phyloP scores from a whole-genome alignment of 2,329 filamentous ascomycete genomes.

The Aspergillus sp. region DNA sequence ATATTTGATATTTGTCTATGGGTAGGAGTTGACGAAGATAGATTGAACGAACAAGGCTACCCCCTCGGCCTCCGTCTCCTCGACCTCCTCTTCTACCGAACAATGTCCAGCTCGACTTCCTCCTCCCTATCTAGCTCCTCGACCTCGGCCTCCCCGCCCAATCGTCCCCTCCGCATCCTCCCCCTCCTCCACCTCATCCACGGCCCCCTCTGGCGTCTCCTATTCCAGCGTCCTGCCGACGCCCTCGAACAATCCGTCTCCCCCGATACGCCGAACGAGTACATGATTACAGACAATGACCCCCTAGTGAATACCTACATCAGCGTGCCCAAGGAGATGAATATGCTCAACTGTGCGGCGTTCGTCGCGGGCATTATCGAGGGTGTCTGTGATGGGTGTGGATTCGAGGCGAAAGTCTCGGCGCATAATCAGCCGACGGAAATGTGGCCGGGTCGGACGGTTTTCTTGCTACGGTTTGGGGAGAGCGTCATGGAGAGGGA shows the following conservation, averaged over 20 bases:
- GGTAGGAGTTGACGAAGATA: slow-evolving; percentile 30
- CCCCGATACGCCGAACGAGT: slow-evolving; percentile 81
- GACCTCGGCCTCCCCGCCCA: slow-evolving; percentile 64
- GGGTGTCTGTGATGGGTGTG: slow-evolving; percentile 89
- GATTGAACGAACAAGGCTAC: slow-evolving; percentile 87
- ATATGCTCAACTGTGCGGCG: slow-evolving; percentile 90
- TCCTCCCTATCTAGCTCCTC: slow-evolving; percentile 78
- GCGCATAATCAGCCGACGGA: slow-evolving; percentile 73
- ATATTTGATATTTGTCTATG: too few species aligned
- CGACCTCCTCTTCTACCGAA: slow-evolving; percentile 88
- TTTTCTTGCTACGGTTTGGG: slow-evolving; percentile 91
- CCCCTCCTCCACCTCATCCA: slow-evolving; percentile 93
- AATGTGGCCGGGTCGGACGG: slow-evolving; percentile 94
- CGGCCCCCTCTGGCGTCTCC: slow-evolving; percentile 82
- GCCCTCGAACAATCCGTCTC: slow-evolving; percentile 84
- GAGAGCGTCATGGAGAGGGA: slow-evolving; percentile 90
- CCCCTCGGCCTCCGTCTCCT: slow-evolving; percentile 90
- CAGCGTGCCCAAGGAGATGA: slow-evolving; percentile 91
- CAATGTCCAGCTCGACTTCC: slow-evolving; percentile 72
- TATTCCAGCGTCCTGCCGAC: slow-evolving; percentile 87
- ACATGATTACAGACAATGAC: slow-evolving; percentile 99
- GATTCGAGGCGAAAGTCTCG: slow-evolving; percentile 81
- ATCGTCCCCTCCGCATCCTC: slow-evolving; percentile 81
- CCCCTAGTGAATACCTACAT: slow-evolving; percentile 93
- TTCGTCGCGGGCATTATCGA: slow-evolving; percentile 94